A percentile compares a stretch with the other conserved stretches of the same genome.
These are phyloP conservation scores for Pezicula neosporulosa DNA, from an alignment of 2,329 filamentous ascomycete species.

Conservation along the genomic window DNA sequence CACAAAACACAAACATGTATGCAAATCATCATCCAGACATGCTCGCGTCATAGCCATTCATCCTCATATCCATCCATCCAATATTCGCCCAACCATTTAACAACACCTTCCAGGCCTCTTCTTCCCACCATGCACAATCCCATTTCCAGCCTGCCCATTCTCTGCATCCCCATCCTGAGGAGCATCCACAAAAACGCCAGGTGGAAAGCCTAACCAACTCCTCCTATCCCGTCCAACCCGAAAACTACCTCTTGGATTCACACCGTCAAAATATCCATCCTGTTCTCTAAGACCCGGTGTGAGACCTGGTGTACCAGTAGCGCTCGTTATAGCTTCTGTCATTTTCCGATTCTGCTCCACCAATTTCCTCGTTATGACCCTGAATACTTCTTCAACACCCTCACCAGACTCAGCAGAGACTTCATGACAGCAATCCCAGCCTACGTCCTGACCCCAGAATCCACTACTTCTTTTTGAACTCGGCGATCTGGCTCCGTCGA, in stretches of 20 bases:
- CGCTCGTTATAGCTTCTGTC: constrained; percentile 44
- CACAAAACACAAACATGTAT: not conserved
- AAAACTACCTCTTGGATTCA: constrained; percentile 53
- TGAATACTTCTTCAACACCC: constrained; percentile 94
- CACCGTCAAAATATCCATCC: constrained; percentile 41
- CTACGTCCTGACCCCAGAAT: constrained; percentile 88
- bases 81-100: constrained; percentile 2
- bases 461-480: constrained; percentile 66
- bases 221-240: constrained; percentile 57
- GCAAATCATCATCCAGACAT: not conserved
- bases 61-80: not conserved
- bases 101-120: constrained; percentile 28
- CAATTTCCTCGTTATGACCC: constrained; percentile 81
- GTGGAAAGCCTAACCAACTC: constrained; percentile 63
- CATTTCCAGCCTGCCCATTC: constrained; percentile 8
- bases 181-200: constrained; percentile 35
- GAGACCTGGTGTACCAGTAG: constrained; percentile 41
- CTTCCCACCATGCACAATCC: constrained; percentile 21
- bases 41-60: not conserved
- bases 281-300: constrained; percentile 23
- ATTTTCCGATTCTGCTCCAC: constrained; percentile 66
- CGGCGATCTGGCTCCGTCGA: constrained; percentile 53
- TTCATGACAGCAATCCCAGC: constrained; percentile 97
- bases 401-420: constrained; percentile 92
- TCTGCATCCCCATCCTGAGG: constrained; percentile 14